phyloP scores from a whole-genome alignment of 768 basidiomycete species.

The Naganishia friedmannii region DNA sequence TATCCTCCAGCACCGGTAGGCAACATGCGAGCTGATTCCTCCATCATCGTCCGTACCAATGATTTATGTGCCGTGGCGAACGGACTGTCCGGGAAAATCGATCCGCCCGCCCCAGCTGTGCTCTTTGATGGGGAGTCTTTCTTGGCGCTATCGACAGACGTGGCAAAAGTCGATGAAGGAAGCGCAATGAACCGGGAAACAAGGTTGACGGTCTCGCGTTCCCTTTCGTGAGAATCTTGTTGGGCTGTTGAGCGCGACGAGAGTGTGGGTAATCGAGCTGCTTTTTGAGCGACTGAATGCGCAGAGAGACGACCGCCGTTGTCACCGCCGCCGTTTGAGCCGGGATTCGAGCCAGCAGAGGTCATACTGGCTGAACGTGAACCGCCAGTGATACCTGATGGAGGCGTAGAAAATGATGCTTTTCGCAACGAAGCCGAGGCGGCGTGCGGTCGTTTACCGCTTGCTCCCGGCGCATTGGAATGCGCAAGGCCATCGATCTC shows the following conservation, averaged over 20 bases:
- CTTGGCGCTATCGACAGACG: background rate
- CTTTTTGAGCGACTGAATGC: conserved; percentile 26
- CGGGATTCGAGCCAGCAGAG: background rate
- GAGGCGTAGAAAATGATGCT: conserved; percentile 13
- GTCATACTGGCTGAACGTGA: background rate
- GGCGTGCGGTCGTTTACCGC: background rate
- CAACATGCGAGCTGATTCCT: conserved; percentile 15
- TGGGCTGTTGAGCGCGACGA: background rate
- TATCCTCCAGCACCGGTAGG: background rate
- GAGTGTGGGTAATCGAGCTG: conserved; percentile 18
- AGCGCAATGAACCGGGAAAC: conserved; percentile 25
- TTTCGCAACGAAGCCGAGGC: conserved; percentile 17
- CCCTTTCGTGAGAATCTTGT: background rate
- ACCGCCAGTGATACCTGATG: background rate
- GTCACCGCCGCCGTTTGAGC: background rate
- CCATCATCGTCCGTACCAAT: conserved; percentile 26
- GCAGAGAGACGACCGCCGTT: conserved; percentile 15
- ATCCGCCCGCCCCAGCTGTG: background rate
- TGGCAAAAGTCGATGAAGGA: background rate
- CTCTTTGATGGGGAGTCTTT: too few relatives aligned
- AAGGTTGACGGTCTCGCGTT: conserved; percentile 24
- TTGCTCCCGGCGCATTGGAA: background rate
- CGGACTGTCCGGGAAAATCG: conserved; percentile 20
- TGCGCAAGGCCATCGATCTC: conserved; percentile 3
- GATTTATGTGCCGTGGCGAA: conserved; percentile 20